Evolutionary conservation across 495 filamentous ascomycete species (phyloP), one percentile per base, ranked within the genome.

Genomic region (Penicillium taxi): DNA sequence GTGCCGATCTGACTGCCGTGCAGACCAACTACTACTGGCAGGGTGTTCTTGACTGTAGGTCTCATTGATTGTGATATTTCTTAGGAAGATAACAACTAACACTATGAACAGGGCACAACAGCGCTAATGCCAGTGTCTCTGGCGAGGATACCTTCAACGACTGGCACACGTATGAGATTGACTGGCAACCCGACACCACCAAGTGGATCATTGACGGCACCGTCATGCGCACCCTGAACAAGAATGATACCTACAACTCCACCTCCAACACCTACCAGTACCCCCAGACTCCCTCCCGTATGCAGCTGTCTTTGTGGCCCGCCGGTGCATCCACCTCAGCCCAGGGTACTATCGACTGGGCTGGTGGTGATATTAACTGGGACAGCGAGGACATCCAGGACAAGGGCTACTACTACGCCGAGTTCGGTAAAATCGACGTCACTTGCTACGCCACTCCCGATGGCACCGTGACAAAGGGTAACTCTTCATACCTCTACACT

Each of bases 1-100:
- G 91, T 38, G 72, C 74, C 30, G 84, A 96, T 47, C 60, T 95
- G 53, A 51, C 69, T 13, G 72, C 70, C 33, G 83, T 81, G 13
- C 88, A 98, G 69, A 87, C 86, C 52, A 98, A 98, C 69, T 98
- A 74, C 70, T 98, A 96, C 66, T 95, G 80, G 67, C 91, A 96
- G 62, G 91, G 93, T 44, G 81, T 96, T 47, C 77, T 86, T 5
- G 67, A 93, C 54, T 98, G 89, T 95, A 69, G 67, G 88, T 72
- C 8, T 9, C 18, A 12, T 9, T 7, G 17, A 8, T 2, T 16
- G 14, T 17, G 6, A 15, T 7, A 16, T 32, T 3, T 9, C 14
- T 17, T n/a, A 9, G 9, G 38, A 15, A n/a, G 11, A 9, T 9
- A 47, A 9, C 15, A 37, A 40, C 37, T 45, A 15, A 40, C 32